These are phyloP conservation scores for Pyrus betulifolia DNA, from an alignment of 306 rosid genomes.

Conservation along the genomic window DNA sequence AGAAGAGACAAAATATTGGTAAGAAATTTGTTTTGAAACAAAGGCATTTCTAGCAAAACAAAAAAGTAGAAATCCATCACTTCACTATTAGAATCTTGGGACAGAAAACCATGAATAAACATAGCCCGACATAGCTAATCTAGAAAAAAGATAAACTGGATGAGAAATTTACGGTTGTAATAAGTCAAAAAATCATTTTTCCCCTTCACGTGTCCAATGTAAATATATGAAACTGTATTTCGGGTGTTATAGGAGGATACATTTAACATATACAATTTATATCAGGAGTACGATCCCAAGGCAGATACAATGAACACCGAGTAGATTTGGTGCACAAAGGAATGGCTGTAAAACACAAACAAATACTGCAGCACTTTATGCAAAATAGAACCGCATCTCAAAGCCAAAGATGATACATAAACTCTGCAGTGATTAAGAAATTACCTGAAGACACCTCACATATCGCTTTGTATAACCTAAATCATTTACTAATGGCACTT, in stretches of 20 bases:
- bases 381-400: not conserved
- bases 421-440: not conserved
- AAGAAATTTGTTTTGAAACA: not conserved
- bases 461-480: slow-evolving; percentile 98
- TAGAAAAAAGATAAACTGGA: not conserved
- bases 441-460: slow-evolving; percentile 97
- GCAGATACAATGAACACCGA: not conserved
- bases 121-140: not conserved
- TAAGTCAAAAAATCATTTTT: not conserved
- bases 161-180: not conserved
- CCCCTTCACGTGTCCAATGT: not conserved
- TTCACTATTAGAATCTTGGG: not conserved
- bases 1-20: not conserved
- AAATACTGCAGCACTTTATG: not conserved
- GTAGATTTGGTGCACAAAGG: not conserved
- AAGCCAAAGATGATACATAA: not conserved
- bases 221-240: not conserved
- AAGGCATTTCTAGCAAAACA: not conserved
- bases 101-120: not conserved
- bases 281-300: not conserved
- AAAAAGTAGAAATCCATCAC: not conserved
- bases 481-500: slow-evolving; percentile 99
- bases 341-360: not conserved
- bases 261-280: not conserved
- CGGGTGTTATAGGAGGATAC: not conserved